phyloP scores from a whole-genome alignment of 2,329 filamentous ascomycete genomes.

The Aspergillus sp. region DNA sequence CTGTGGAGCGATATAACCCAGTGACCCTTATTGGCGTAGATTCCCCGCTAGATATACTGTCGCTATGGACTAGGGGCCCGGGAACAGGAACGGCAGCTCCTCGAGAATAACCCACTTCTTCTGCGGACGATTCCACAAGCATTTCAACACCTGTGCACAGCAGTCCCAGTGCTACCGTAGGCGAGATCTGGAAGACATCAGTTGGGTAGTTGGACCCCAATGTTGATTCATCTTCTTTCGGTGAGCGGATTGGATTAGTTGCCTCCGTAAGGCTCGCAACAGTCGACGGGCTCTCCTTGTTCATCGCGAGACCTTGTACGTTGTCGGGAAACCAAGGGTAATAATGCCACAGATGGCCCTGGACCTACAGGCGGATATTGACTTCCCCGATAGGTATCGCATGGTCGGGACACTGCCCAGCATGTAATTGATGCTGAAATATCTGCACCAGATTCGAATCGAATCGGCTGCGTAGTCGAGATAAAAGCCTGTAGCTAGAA shows the following conservation, averaged over 20 bases:
- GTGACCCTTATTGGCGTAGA: slow-evolving; percentile 28
- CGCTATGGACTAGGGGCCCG: slow-evolving; percentile 47
- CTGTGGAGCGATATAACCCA: slow-evolving; percentile 40
- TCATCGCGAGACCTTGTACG: slow-evolving; percentile 28
- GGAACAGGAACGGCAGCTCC: slow-evolving; percentile 50
- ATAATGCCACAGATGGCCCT: slow-evolving; percentile 24
- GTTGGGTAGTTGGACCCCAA: slow-evolving; percentile 3
- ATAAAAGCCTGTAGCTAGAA: background rate
- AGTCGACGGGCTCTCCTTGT: background rate
- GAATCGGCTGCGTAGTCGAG: background rate
- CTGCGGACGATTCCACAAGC: slow-evolving; percentile 49
- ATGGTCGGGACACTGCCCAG: slow-evolving; percentile 34
- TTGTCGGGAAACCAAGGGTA: slow-evolving; percentile 13
- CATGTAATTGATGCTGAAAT: slow-evolving; percentile 3
- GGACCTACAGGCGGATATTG: slow-evolving; percentile 31
- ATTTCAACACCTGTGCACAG: slow-evolving; percentile 70
- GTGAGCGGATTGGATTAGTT: background rate
- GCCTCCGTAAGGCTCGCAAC: slow-evolving; percentile 2
- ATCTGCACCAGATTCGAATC: slow-evolving; percentile 3
- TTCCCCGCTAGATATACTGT: slow-evolving; percentile 27
- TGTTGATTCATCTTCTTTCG: slow-evolving; percentile 2
- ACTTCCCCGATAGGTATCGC: slow-evolving; percentile 30
- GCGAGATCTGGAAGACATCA: slow-evolving; percentile 66
- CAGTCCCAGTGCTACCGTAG: slow-evolving; percentile 74
- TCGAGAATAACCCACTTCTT: slow-evolving; percentile 55